A percentile compares a stretch with the other conserved stretches of the same genome.
Conservation (phyloP, 805 yeast species). For the Yamadazyma endophytica region DNA sequence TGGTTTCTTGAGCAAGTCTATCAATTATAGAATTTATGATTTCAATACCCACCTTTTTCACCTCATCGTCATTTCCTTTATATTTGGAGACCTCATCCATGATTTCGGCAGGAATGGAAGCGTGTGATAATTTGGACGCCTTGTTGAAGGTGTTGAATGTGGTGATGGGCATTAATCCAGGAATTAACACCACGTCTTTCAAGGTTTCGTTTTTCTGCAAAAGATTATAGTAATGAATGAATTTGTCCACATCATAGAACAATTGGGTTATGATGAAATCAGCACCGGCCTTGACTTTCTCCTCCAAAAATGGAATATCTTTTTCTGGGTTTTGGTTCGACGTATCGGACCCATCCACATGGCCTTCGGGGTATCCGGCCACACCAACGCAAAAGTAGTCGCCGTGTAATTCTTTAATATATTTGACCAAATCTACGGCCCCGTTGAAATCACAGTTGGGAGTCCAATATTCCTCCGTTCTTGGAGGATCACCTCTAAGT, state of each 20-base stretch:
- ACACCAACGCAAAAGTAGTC: slow-evolving; percentile 91
- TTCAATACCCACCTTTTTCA: slow-evolving; percentile 79
- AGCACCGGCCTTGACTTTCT: slow-evolving; percentile 91
- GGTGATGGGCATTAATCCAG: slow-evolving; percentile 90
- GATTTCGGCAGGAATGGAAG: slow-evolving; percentile 64
- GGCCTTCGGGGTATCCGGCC: slow-evolving; percentile 98
- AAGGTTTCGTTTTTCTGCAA: slow-evolving; percentile 42
- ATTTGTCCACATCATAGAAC: slow-evolving; percentile 82
- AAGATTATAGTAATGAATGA: slow-evolving; percentile 56
- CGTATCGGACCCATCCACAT: slow-evolving; percentile 77
- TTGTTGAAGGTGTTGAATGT: slow-evolving; percentile 78
- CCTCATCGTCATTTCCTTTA: slow-evolving; percentile 67
- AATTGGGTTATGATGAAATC: slow-evolving; percentile 89
- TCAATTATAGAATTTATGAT: slow-evolving; percentile 61
- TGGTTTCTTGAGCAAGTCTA: slow-evolving; percentile 51
- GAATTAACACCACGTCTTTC: slow-evolving; percentile 57
- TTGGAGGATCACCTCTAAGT: slow-evolving; percentile 92
- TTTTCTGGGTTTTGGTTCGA: slow-evolving; percentile 58
- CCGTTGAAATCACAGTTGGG: slow-evolving; percentile 57
- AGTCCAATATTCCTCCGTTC: slow-evolving; percentile 63
- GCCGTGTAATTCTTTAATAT: slow-evolving; percentile 67
- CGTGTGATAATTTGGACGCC: slow-evolving; percentile 87
- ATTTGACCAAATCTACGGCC: slow-evolving; percentile 84
- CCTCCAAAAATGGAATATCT: slow-evolving; percentile 77
- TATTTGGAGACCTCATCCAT: slow-evolving; percentile 51